Evolutionary conservation across 805 yeast species (phyloP).

Genomic region (Wickerhamomyces xylosicus): DNA sequence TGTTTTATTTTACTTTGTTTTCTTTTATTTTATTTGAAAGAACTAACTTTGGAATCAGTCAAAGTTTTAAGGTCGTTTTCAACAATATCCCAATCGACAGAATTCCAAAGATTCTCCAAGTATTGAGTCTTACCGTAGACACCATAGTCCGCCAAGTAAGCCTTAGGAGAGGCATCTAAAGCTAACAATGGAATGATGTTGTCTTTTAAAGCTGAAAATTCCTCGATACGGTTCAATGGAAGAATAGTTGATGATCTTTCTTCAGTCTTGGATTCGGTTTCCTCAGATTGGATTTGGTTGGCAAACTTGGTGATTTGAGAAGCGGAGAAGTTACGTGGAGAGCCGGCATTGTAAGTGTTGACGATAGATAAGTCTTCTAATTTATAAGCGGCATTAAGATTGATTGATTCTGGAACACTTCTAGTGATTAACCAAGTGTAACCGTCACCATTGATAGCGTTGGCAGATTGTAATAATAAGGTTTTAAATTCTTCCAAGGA

Average conservation of each 20-base stretch:
- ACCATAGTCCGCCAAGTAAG: conserved; percentile 67
- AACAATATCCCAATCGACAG: conserved; percentile 63
- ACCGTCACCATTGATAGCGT: conserved; percentile 79
- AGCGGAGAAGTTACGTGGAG: conserved; percentile 59
- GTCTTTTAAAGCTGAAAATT: conserved; percentile 10
- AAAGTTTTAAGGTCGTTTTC: conserved; percentile 22
- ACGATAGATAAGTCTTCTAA: conserved; percentile 44
- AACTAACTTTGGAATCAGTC: background rate
- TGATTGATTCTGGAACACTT: conserved; percentile 4
- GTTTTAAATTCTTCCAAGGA: conserved; percentile 67
- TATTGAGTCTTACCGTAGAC: conserved; percentile 61
- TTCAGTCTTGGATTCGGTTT: background rate
- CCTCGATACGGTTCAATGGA: conserved; percentile 18
- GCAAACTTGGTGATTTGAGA: conserved; percentile 23
- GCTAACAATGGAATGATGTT: conserved; percentile 51
- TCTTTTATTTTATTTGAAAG: too few species aligned
- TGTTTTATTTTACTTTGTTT: background rate
- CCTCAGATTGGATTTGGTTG: conserved; percentile 2
- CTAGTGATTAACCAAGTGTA: conserved; percentile 79
- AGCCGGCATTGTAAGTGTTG: conserved; percentile 85
- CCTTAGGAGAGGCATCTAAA: conserved; percentile 63
- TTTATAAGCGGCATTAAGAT: conserved; percentile 19
- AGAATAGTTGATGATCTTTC: conserved; percentile 6
- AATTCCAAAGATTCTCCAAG: conserved; percentile 55
- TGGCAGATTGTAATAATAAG: conserved; percentile 57